Conservation (phyloP, 2,329 filamentous ascomycete genomes). For the Ascosphaera apis region DNA sequence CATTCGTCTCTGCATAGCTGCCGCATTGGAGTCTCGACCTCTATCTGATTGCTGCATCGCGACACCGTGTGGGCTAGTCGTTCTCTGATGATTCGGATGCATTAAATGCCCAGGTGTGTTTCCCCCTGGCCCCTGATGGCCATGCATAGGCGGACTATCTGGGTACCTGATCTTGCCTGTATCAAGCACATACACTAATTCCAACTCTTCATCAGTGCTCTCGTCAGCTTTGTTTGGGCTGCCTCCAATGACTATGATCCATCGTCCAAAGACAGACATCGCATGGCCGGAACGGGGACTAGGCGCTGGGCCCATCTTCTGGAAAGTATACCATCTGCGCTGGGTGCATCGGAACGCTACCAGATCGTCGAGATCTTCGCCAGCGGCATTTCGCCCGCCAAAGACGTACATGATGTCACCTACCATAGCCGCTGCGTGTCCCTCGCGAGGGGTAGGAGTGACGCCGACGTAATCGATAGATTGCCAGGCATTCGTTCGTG, state of each 20-base stretch:
- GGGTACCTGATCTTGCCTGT: constrained; percentile 94
- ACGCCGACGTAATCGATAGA: constrained; percentile 93
- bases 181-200: constrained; percentile 75
- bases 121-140: no score
- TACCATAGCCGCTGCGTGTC: constrained; percentile 78
- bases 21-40: neutral
- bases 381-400: constrained; percentile 83
- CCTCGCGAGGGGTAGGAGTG: constrained; percentile 80
- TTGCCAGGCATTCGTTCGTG: constrained; percentile 57
- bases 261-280: constrained; percentile 88
- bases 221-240: constrained; percentile 72
- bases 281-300: constrained; percentile 87
- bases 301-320: constrained; percentile 95
- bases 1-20: neutral
- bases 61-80: neutral
- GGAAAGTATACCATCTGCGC: constrained; percentile 93
- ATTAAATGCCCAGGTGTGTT: neutral
- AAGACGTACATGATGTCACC: constrained; percentile 99
- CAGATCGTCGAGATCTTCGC: constrained; percentile 73
- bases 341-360: constrained; percentile 67
- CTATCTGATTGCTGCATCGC: neutral
- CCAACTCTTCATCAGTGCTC: constrained; percentile 60
- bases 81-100: neutral
- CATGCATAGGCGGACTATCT: constrained; percentile 20
- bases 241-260: constrained; percentile 75